Percentiles rank a stretch among this genome's conserved stretches.
phyloP scores from a whole-genome alignment of 2,329 filamentous ascomycete species.

The Aaosphaeria pasadenensis region DNA sequence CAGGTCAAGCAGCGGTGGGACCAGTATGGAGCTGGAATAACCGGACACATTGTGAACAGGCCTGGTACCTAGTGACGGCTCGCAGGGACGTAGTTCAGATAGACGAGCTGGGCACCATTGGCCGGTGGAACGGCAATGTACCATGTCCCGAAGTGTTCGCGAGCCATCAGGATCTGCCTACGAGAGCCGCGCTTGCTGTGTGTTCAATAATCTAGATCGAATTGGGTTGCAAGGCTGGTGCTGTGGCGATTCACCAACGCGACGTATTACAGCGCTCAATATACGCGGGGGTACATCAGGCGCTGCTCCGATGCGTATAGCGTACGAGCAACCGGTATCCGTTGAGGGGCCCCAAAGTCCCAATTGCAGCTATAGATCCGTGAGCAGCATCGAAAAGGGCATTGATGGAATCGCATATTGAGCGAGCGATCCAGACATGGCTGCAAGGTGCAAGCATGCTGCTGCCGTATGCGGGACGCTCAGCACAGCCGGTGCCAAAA shows the following conservation, averaged over 20 bases:
- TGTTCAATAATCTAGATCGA: conserved; percentile 27
- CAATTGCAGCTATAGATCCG: conserved; percentile 1
- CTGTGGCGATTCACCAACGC: conserved; percentile 24
- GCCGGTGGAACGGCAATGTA: conserved; percentile 28
- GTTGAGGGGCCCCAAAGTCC: conserved; percentile 1
- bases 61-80: conserved; percentile 36
- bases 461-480: too few species aligned
- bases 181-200: conserved; percentile 19
- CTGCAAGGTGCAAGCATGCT: background rate
- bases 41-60: conserved; percentile 35
- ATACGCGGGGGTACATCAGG: conserved; percentile 3
- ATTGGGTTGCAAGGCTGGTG: conserved; percentile 13
- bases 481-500: too few species aligned
- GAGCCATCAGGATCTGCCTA: conserved; percentile 18
- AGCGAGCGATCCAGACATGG: conserved; percentile 17
- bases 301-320: background rate
- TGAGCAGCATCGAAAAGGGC: conserved; percentile 12
- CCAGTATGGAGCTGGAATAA: conserved; percentile 30
- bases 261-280: conserved; percentile 2
- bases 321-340: background rate
- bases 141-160: conserved; percentile 32
- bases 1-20: conserved; percentile 21
- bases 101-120: conserved; percentile 22
- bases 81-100: conserved; percentile 27
- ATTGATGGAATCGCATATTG: conserved; percentile 18